These are phyloP conservation scores for Lumnitzera littorea DNA, from an alignment of 345 rosid species.

Conservation along the genomic window DNA sequence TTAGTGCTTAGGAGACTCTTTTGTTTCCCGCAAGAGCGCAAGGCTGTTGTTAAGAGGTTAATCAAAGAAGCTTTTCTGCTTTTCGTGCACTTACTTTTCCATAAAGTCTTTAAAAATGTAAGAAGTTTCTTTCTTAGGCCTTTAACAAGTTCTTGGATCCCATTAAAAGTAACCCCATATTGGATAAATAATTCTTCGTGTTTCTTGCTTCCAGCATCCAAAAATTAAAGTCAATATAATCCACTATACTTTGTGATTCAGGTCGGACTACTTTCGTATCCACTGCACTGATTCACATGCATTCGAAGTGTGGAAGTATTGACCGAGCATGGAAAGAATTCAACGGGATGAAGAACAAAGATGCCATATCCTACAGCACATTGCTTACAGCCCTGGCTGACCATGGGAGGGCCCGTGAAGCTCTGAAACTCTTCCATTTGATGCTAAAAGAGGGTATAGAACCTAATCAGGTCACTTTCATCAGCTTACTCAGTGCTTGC, in stretches of 20 bases:
- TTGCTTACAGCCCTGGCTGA: constrained; percentile 44
- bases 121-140: too few relatives aligned
- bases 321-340: constrained; percentile 36
- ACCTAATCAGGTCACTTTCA: constrained; percentile 47
- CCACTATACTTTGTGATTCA: constrained; percentile 12
- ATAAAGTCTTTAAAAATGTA: too few relatives aligned
- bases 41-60: too few relatives aligned
- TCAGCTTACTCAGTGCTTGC: constrained; percentile 39
- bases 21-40: too few relatives aligned
- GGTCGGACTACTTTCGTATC: constrained; percentile 30
- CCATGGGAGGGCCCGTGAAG: constrained; percentile 42
- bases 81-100: too few relatives aligned
- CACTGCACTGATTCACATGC: constrained; percentile 53
- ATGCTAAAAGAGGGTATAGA: constrained; percentile 39
- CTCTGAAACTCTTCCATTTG: constrained; percentile 27
- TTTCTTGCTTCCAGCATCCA: too few relatives aligned
- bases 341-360: constrained; percentile 30
- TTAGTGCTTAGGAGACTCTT: too few relatives aligned
- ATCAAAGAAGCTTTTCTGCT: too few relatives aligned
- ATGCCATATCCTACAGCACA: constrained; percentile 41
- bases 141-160: too few relatives aligned
- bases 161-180: too few relatives aligned
- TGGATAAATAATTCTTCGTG: too few relatives aligned
- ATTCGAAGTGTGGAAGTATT: constrained; percentile 52
- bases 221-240: neutral